Base-by-base conservation (phyloP, 371 early-diverging fungal genomes). In the Dinochytrium kinnereticum region DNA sequence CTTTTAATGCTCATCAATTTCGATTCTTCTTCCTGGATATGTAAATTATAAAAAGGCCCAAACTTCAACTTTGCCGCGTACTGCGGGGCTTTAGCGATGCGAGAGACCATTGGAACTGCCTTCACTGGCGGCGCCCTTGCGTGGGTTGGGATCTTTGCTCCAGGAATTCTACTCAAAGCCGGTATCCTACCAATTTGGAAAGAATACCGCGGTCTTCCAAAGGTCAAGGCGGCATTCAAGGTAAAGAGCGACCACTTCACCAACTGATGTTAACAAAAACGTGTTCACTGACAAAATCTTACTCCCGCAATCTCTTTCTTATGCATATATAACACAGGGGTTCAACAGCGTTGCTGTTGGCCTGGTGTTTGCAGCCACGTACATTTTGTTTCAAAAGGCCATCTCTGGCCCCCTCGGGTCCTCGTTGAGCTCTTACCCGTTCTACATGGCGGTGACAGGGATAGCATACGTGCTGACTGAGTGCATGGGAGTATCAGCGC, bases 31-130 rank as follows among this genome's bases (percentile, higher is more conserved):
- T 39, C 50, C 38, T 50, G 40, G 7, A 7, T 50, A 24, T 77
- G 24, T 10, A 57, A 57, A 7, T 33, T 13, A 15, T 57, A 21
- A n/a, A 55, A 57, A 81, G 85, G 88, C 0, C 90, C 89, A 40
- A 88, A 87, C 70, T 90, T 88, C 79, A 90, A 90, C 74, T 84
- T 90, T 69, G 87, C 88, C 0, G 86, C 87, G 21, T 90, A 79
- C 64, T 79, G 86, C 69, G 90, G 90, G 1, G 89, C 88, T 3
- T 80, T 89, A 0, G 81, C 87, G 0, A 73, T 87, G 65, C 75
- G 84, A 3, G 67, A 69, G 31, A 78, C 72, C 1, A 69, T 75
- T n/a, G 64, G 70, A 33, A 75, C 72, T 1, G 67, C 76, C 24
- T 33, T 86, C 31, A 68, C 64, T 0, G 89, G 89, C 1, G 86